Percentiles rank a stretch among this genome's conserved stretches.
phyloP scores from a whole-genome alignment of 2,329 filamentous ascomycete species.

The Calonectria fujianensis region DNA sequence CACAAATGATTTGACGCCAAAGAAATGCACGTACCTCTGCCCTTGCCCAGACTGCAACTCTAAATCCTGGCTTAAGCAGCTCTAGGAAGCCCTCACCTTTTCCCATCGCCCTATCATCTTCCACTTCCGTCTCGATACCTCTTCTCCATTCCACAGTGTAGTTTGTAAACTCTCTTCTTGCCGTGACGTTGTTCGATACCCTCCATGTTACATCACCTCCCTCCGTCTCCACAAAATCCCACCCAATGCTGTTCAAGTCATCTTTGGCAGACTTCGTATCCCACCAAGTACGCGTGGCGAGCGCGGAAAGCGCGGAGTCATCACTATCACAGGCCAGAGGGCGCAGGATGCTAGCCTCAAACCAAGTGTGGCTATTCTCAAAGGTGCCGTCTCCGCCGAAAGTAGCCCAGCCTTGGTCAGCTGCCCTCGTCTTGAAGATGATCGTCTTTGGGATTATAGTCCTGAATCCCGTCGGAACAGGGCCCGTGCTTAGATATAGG shows the following conservation, averaged over 20 bases:
- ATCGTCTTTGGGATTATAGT: background rate
- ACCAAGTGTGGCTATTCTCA: conserved; percentile 5
- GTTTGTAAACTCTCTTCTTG: background rate
- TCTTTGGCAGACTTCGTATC: background rate
- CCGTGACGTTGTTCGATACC: conserved; percentile 5
- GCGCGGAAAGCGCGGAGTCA: background rate
- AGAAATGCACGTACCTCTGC: background rate
- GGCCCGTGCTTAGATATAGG: background rate
- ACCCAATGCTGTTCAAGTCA: background rate
- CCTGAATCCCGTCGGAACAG: background rate
- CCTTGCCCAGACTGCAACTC: background rate
- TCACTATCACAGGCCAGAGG: background rate
- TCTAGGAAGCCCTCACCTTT: conserved; percentile 1
- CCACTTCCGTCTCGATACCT: background rate
- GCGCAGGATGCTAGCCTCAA: conserved; percentile 3
- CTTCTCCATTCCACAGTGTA: conserved; percentile 1
- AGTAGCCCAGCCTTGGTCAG: conserved; percentile 11
- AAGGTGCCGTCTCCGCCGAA: background rate
- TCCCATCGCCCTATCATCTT: conserved; percentile 1
- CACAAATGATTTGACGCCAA: background rate
- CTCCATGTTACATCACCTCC: conserved; percentile 2
- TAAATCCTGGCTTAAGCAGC: background rate
- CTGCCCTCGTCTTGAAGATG: background rate
- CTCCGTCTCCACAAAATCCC: background rate
- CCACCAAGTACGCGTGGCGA: background rate